Evolutionary conservation across 1,139 yeast genomes (phyloP), one percentile per base, ranked within the genome.

Genomic region (Magnusiomyces suaveolens): DNA sequence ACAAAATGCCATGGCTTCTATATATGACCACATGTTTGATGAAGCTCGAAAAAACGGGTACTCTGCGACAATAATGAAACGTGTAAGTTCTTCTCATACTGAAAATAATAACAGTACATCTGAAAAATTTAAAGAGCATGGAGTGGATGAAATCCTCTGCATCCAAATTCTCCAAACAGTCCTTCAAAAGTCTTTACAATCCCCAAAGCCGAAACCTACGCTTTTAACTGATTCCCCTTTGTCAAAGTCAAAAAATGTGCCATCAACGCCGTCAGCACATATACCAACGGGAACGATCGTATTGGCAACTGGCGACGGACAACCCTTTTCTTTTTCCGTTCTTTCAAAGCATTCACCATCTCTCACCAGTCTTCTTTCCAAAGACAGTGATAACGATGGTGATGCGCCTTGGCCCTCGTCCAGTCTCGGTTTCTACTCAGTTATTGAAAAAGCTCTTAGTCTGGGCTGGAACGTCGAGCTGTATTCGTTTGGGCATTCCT

Each of bases 261-360:
- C 36, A 29, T 12, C 36, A 8, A 29, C 36, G 12, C 20, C 16
- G 20, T 14, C 20, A 14, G 6, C 20, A 14, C 18, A 10, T n/a
- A 10, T 46, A 8, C 50, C 52, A 3, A 58, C 60, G 8, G 61
- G 61, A 3, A 56, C 57, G 3, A 52, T 63, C 12, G 63, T 58
- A 0, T 56, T 63, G 36, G 63, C 62, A 4, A 61, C 65, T 1
- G 65, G 65, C 0, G 65, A 63, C 53, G 65, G 65, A 3, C 59
- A 60, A 44, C 60, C 63, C n/a, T 51, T 60, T 3, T 48, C 53
- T 4, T 38, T 56, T 23, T 54, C 58, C 36, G 46, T 38, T 0
- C 52, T 50, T 2, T 4, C 23, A 10, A 18, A 26, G 12, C 20
- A 38, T 18, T 16, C 43, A 38, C 43, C 18, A 8, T 29, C 36